These are phyloP conservation scores for Ophiocordyceps camponoti-saundersi DNA, from an alignment of 2,329 filamentous ascomycete genomes.

Conservation along the genomic window DNA sequence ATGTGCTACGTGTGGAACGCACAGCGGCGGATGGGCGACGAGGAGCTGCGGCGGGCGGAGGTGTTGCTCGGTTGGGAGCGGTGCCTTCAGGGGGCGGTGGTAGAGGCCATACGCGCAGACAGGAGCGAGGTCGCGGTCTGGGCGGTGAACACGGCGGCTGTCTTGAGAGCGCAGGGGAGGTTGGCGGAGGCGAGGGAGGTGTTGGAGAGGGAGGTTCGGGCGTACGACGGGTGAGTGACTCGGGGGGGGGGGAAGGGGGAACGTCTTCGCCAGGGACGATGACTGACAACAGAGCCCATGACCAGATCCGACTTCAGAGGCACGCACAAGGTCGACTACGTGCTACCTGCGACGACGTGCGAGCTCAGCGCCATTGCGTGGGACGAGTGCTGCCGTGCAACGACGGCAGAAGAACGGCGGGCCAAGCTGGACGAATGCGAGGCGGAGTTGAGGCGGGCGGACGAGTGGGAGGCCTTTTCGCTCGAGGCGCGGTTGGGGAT, in stretches of 20 bases:
- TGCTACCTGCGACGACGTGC: slow-evolving; percentile 60
- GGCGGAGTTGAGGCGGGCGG: slow-evolving; percentile 47
- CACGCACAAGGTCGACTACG: slow-evolving; percentile 49
- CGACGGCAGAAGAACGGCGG: slow-evolving; percentile 15
- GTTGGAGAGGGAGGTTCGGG: slow-evolving; percentile 47
- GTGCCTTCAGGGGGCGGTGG: slow-evolving; percentile 18
- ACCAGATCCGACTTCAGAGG: slow-evolving; percentile 38
- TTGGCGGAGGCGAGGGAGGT: slow-evolving; percentile 47
- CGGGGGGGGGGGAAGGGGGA: not conserved
- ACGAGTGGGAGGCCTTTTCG: slow-evolving; percentile 54
- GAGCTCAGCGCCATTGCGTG: slow-evolving; percentile 74
- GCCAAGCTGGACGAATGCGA: slow-evolving; percentile 43
- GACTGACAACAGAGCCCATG: not conserved
- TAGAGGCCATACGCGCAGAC: slow-evolving; percentile 30
- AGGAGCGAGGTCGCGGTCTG: slow-evolving; percentile 47
- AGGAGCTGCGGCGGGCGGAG: slow-evolving; percentile 46
- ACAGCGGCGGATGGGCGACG: slow-evolving; percentile 56
- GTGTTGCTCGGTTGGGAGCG: slow-evolving; percentile 47
- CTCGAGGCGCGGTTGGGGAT: slow-evolving; percentile 61
- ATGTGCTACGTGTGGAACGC: slow-evolving; percentile 94
- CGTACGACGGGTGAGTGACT: slow-evolving; percentile 38
- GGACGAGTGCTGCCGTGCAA: slow-evolving; percentile 40
- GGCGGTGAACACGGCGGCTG: slow-evolving; percentile 47
- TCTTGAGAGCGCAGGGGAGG: slow-evolving; percentile 45
- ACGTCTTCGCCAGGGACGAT: not conserved